phyloP scores from a whole-genome alignment of 257 asterid genomes.

The Lantana camara region DNA sequence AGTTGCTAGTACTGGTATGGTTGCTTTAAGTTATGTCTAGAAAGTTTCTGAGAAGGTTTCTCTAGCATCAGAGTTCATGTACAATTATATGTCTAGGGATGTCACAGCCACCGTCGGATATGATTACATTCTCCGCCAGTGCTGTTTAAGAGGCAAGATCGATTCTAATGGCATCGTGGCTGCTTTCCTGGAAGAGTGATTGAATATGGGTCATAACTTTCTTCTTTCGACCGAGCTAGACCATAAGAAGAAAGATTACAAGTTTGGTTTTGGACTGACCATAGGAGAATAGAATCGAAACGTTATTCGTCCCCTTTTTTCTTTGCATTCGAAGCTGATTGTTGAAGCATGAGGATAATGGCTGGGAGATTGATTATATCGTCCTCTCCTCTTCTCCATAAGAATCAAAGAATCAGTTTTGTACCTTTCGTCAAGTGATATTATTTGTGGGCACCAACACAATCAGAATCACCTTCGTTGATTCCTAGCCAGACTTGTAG shows the following conservation, averaged over 20 bases:
- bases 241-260: constrained; percentile 84
- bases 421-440: constrained; percentile 22
- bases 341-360: constrained; percentile 25
- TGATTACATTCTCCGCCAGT: constrained; percentile 90
- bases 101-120: constrained; percentile 94
- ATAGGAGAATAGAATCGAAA: constrained; percentile 73
- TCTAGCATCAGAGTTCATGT: constrained; percentile 89
- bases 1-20: constrained; percentile 92
- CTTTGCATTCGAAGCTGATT: constrained; percentile 20
- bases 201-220: constrained; percentile 83
- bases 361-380: background rate
- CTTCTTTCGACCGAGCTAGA: constrained; percentile 94
- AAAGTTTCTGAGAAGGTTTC: constrained; percentile 91
- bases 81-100: constrained; percentile 82
- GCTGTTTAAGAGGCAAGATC: constrained; percentile 89
- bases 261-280: constrained; percentile 81
- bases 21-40: constrained; percentile 84
- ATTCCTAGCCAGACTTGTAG: constrained; percentile 28
- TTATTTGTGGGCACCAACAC: constrained; percentile 31
- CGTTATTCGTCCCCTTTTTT: constrained; percentile 9
- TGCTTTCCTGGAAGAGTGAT: constrained; percentile 81
- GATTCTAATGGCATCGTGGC: constrained; percentile 82
- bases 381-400: background rate
- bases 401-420: constrained; percentile 40
- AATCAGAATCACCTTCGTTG: constrained; percentile 17